These are phyloP conservation scores for Calonectria pteridis DNA, from an alignment of 2,329 filamentous ascomycete genomes.

Conservation along the genomic window DNA sequence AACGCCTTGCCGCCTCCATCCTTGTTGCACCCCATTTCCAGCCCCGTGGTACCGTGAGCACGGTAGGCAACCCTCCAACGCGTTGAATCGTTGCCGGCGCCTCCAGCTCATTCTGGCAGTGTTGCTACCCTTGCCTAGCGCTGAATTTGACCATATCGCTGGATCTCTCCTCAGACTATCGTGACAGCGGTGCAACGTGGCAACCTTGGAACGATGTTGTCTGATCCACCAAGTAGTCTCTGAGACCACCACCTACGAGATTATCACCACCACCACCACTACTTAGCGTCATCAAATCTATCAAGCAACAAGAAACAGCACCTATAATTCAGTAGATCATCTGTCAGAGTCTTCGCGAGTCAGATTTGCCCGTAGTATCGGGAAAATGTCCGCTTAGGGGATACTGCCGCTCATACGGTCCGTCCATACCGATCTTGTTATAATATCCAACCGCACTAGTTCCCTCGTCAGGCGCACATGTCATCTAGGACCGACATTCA, in stretches of 20 bases:
- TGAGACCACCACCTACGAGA: neutral
- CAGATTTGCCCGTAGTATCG: slow-evolving; percentile 4
- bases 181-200: slow-evolving; percentile 17
- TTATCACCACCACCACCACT: neutral
- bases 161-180: neutral
- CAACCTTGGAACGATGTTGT: neutral
- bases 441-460: slow-evolving; percentile 23
- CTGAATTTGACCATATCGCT: neutral
- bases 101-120: neutral
- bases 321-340: neutral
- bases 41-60: slow-evolving; percentile 4
- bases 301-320: neutral
- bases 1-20: neutral
- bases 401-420: slow-evolving; percentile 40
- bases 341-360: neutral
- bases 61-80: neutral
- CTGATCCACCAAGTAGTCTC: neutral
- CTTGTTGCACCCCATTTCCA: slow-evolving; percentile 7
- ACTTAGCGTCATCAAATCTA: neutral
- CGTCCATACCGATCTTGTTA: slow-evolving; percentile 38
- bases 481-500: neutral
- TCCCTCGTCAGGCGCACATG: slow-evolving; percentile 22
- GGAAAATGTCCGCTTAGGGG: slow-evolving; percentile 2
- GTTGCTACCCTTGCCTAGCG: neutral
- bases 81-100: neutral